Conservation (phyloP, 257 asterid genomes). For the Haberlea rhodopensis region DNA sequence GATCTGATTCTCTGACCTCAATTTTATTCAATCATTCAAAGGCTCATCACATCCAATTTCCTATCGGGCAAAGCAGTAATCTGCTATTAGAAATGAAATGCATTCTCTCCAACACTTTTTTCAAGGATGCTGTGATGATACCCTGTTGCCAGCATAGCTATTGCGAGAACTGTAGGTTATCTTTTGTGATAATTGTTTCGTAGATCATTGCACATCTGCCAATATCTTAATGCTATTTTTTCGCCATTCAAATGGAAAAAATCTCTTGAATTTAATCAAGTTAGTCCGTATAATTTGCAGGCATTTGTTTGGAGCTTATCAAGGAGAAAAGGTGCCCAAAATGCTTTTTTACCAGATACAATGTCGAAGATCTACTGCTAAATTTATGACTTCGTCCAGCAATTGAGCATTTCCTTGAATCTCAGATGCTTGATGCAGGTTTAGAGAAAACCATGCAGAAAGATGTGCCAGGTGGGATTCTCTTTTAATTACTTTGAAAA, state of each 20-base stretch:
- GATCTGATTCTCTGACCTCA: not conserved
- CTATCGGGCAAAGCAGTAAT: conserved; percentile 32
- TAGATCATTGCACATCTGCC: not conserved
- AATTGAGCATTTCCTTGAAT: conserved; percentile 65
- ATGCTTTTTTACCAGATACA: conserved; percentile 68
- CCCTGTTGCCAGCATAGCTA: conserved; percentile 98
- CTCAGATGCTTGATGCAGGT: conserved; percentile 50
- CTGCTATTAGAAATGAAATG: conserved; percentile 73
- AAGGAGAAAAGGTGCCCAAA: conserved; percentile 76
- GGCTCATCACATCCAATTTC: conserved; percentile 34
- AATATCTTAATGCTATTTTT: not conserved
- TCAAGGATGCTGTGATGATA: conserved; percentile 89
- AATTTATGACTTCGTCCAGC: conserved; percentile 76
- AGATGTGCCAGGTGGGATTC: conserved; percentile 66
- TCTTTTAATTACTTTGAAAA: conserved; percentile 4
- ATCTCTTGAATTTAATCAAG: not conserved
- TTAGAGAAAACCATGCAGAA: conserved; percentile 46
- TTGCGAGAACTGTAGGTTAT: conserved; percentile 79
- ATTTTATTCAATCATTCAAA: conserved; percentile 27
- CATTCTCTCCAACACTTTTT: conserved; percentile 61
- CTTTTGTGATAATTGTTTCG: conserved; percentile 14
- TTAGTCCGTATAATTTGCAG: conserved; percentile 40
- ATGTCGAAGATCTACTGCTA: conserved; percentile 66
- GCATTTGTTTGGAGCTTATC: conserved; percentile 59
- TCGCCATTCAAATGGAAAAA: not conserved